Conservation (phyloP, 768 basidiomycete genomes). For the Hirschioporus abietinus region DNA sequence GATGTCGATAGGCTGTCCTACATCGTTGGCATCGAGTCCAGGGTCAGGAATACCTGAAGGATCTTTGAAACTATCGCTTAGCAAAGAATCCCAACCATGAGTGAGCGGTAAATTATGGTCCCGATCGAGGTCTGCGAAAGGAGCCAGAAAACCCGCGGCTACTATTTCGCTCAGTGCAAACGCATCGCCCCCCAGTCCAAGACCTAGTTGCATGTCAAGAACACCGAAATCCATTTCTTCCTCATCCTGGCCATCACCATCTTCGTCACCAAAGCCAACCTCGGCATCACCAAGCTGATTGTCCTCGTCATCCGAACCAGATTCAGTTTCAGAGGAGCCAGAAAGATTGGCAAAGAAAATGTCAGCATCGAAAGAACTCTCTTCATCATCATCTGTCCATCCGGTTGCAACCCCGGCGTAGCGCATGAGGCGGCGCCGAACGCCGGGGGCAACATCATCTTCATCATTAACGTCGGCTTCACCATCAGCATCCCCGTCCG, state of each 20-base stretch:
- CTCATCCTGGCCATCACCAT: slow-evolving; percentile 30
- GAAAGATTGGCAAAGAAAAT: slow-evolving; percentile 78
- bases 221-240: slow-evolving; percentile 6
- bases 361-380: slow-evolving; percentile 77
- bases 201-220: not conserved
- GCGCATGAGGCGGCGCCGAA: slow-evolving; percentile 20
- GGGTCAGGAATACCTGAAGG: slow-evolving; percentile 57
- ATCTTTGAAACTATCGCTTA: slow-evolving; percentile 59
- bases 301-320: slow-evolving; percentile 37
- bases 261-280: slow-evolving; percentile 26
- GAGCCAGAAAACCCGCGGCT: slow-evolving; percentile 15
- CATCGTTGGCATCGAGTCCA: slow-evolving; percentile 63
- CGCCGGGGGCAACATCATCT: slow-evolving; percentile 5
- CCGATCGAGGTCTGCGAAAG: slow-evolving; percentile 7
- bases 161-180: slow-evolving; percentile 11
- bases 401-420: slow-evolving; percentile 67
- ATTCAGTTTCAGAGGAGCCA: slow-evolving; percentile 40
- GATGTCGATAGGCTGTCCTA: slow-evolving; percentile 42
- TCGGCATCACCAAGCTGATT: slow-evolving; percentile 42
- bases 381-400: slow-evolving; percentile 67
- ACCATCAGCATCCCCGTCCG: slow-evolving; percentile 14
- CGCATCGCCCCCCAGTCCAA: not conserved
- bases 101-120: slow-evolving; percentile 31
- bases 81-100: slow-evolving; percentile 73
- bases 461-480: slow-evolving; percentile 19